These are phyloP conservation scores for Aspergillus ellipticus DNA, from an alignment of 495 filamentous ascomycete genomes.

Conservation along the genomic window DNA sequence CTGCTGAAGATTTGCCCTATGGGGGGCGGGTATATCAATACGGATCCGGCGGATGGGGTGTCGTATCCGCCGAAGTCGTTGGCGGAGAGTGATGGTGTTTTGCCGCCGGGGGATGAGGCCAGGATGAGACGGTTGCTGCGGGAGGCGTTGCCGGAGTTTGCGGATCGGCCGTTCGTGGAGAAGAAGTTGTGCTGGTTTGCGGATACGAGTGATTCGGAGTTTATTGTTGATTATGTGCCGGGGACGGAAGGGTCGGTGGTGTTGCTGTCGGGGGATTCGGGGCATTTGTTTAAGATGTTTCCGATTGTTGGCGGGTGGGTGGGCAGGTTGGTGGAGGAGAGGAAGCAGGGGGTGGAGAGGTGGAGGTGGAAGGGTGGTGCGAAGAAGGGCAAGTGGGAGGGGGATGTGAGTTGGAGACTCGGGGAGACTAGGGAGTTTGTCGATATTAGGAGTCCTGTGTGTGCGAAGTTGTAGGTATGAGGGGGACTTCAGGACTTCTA, in stretches of 20 bases:
- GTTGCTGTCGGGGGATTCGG: slow-evolving; percentile 47
- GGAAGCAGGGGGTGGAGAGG: slow-evolving; percentile 28
- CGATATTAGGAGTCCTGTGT: slow-evolving; percentile 18
- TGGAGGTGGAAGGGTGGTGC: slow-evolving; percentile 45
- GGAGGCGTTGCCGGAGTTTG: slow-evolving; percentile 47
- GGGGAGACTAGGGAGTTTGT: slow-evolving; percentile 33
- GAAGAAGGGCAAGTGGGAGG: slow-evolving; percentile 14
- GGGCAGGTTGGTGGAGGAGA: slow-evolving; percentile 30
- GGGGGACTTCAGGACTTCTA: too few relatives aligned
- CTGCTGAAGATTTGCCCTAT: slow-evolving; percentile 53
- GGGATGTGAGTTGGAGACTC: slow-evolving; percentile 38
- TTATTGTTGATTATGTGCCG: slow-evolving; percentile 54
- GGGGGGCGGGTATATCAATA: slow-evolving; percentile 53
- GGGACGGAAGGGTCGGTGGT: slow-evolving; percentile 39
- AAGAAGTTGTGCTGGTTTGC: slow-evolving; percentile 55
- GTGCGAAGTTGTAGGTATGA: slow-evolving; percentile 31
- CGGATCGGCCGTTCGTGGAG: slow-evolving; percentile 45
- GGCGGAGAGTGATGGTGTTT: slow-evolving; percentile 30
- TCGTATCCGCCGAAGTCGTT: slow-evolving; percentile 31
- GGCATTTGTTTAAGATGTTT: slow-evolving; percentile 56
- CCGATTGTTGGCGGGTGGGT: slow-evolving; percentile 51
- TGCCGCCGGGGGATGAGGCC: slow-evolving; percentile 48
- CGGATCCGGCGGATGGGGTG: slow-evolving; percentile 28
- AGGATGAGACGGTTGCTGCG: slow-evolving; percentile 41
- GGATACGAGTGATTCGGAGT: slow-evolving; percentile 53